Evolutionary conservation across 371 early-diverging fungal species (phyloP), one percentile per base, ranked within the genome.

Genomic region (Haplosporangium sp.): DNA sequence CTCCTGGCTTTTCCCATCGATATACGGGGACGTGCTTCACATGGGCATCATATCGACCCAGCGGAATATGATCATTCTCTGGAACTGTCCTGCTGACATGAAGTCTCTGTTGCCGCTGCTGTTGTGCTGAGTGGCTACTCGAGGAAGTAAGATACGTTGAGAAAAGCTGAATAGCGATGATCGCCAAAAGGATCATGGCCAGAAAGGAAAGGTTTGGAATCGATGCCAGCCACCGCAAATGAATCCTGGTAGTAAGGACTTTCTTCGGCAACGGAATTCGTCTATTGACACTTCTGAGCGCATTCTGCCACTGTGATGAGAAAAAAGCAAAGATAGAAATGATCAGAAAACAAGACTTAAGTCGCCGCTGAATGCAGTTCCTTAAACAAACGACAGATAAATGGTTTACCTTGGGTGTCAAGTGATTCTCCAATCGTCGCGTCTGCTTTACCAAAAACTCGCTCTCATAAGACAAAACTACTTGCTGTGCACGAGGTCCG

Each of bases 181-280:
- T 43, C 36, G 73, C 68, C 36, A 79, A 45, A n/a, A 72, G 1
- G 3, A 76, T 20, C 47, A 64, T 60, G 13, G 40, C 51, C 12
- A 76, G 20, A n/a, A 55, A 65, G 2, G 65, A 54, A 50, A 79
- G n/a, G 51, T 72, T 79, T 13, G 69, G 79, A 20, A 72, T 61
- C 12, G 79, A 51, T 38, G 79, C 73, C 36, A 79, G 11, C 79
- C 79, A 79, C 12, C 79, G 54, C 45, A 79, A 23, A 47, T 64
- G 55, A 16, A 79, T 69, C 43, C 42, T 68, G 47, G 70, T 75
- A 45, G 65, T 55, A 8, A 20, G 55, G 9, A 69, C 51, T 23
- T 18, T 38, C 18, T 53, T 42, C 18, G 76, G 74, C 16, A 75
- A 43, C 1, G 76, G 70, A 18, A 75, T 47, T 29, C 16, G 36